Evolutionary conservation across 2,329 filamentous ascomycete species (phyloP).

Genomic region (Fonsecaea pugnacius): DNA sequence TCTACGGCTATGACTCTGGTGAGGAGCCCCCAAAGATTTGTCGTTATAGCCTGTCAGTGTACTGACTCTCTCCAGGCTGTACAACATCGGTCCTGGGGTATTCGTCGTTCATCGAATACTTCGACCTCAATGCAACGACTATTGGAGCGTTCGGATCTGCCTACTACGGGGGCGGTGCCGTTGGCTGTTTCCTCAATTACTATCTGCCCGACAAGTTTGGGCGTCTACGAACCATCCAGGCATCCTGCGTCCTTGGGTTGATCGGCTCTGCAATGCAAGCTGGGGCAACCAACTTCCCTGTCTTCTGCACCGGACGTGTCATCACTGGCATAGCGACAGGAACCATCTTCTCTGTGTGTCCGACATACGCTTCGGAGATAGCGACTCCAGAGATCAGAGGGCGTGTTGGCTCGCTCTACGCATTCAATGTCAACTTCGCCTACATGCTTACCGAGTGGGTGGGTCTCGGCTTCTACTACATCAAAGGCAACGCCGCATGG

Average conservation of each 20-base stretch:
- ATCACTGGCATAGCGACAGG: constrained; percentile 3
- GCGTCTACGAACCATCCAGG: constrained; percentile 5
- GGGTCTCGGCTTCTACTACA: constrained; percentile 19
- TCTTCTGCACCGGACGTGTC: constrained; percentile 11
- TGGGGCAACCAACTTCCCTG: background rate
- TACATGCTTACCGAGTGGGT: constrained; percentile 20
- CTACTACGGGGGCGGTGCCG: constrained; percentile 11
- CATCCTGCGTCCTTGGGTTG: background rate
- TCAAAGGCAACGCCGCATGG: constrained; percentile 15
- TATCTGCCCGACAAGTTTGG: constrained; percentile 20
- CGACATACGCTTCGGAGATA: constrained; percentile 13
- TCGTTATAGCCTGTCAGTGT: background rate
- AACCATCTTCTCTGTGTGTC: constrained; percentile 12
- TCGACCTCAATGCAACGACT: constrained; percentile 7
- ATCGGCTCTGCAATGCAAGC: constrained; percentile 16
- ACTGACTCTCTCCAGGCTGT: background rate
- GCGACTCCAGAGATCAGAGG: constrained; percentile 11
- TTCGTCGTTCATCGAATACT: constrained; percentile 11
- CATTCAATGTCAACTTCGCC: constrained; percentile 17
- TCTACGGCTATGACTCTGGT: constrained; percentile 23
- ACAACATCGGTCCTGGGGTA: constrained; percentile 16
- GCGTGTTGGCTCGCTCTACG: constrained; percentile 8
- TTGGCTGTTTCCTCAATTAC: constrained; percentile 12
- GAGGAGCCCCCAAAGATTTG: background rate
- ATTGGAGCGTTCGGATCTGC: constrained; percentile 15